phyloP scores from a whole-genome alignment of 495 filamentous ascomycete species.

The Talaromyces thailandensis region DNA sequence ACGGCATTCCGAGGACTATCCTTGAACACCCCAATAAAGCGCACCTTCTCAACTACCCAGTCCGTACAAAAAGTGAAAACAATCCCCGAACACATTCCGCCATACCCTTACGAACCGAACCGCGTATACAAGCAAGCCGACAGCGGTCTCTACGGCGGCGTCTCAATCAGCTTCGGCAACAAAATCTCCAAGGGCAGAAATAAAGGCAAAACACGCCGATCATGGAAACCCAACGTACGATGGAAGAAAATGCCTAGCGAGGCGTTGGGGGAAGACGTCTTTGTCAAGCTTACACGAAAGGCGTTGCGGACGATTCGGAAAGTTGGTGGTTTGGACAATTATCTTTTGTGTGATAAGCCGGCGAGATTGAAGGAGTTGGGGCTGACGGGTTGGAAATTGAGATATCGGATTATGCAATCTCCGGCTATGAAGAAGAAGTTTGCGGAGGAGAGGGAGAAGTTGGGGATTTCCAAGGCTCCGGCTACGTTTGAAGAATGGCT shows the following conservation, averaged over 20 bases:
- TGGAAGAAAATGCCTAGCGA: constrained; percentile 65
- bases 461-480: constrained; percentile 36
- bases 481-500: constrained; percentile 31
- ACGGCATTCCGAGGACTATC: constrained; percentile 34
- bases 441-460: constrained; percentile 38
- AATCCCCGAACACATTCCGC: constrained; percentile 45
- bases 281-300: constrained; percentile 63
- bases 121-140: constrained; percentile 79
- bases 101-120: constrained; percentile 79
- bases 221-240: constrained; percentile 84
- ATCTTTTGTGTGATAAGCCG: constrained; percentile 67
- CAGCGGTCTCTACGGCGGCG: constrained; percentile 72
- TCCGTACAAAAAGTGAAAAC: constrained; percentile 23
- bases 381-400: constrained; percentile 74
- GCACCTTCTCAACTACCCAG: constrained; percentile 32
- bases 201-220: constrained; percentile 74
- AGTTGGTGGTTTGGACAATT: constrained; percentile 80
- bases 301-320: constrained; percentile 83
- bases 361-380: constrained; percentile 75
- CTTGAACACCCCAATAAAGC: constrained; percentile 26
- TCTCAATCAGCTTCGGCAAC: constrained; percentile 84
- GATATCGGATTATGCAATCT: constrained; percentile 80
- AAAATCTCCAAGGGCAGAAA: constrained; percentile 64
- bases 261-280: constrained; percentile 53
- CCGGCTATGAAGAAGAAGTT: constrained; percentile 51